These are phyloP conservation scores for Microthlaspi erraticum DNA, from an alignment of 345 rosid genomes.

Conservation along the genomic window DNA sequence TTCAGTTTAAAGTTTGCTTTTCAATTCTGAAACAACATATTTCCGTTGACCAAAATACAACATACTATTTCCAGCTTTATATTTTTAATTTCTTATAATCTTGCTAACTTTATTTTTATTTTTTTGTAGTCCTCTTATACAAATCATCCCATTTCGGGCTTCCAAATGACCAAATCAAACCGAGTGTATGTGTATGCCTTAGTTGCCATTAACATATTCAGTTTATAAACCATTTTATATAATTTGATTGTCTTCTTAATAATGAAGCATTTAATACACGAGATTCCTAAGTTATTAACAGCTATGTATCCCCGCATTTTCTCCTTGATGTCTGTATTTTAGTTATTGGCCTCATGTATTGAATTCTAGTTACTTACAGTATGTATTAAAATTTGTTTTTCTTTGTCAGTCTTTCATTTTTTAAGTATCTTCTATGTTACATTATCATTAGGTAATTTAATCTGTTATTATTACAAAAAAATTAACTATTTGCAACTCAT, in stretches of 20 bases:
- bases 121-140: not conserved
- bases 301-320: slow-evolving; percentile 27
- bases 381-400: not conserved
- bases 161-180: slow-evolving; percentile 12
- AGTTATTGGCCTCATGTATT: slow-evolving; percentile 31
- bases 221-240: slow-evolving; percentile 14
- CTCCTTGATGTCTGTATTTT: slow-evolving; percentile 33
- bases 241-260: slow-evolving; percentile 28
- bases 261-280: slow-evolving; percentile 31
- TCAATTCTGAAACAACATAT: not conserved
- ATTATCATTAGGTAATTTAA: not conserved
- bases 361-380: slow-evolving; percentile 1
- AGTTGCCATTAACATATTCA: not conserved
- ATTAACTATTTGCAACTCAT: too few relatives aligned
- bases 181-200: not conserved
- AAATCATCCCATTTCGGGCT: slow-evolving; percentile 22
- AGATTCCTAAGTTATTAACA: slow-evolving; percentile 26
- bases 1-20: too few relatives aligned
- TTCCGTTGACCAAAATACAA: not conserved
- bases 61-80: not conserved
- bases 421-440: not conserved
- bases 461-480: too few relatives aligned
- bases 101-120: not conserved
- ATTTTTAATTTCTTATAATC: not conserved
- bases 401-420: not conserved